Conservation (phyloP, 257 asterid genomes). For the Plectranthus barbatus region DNA sequence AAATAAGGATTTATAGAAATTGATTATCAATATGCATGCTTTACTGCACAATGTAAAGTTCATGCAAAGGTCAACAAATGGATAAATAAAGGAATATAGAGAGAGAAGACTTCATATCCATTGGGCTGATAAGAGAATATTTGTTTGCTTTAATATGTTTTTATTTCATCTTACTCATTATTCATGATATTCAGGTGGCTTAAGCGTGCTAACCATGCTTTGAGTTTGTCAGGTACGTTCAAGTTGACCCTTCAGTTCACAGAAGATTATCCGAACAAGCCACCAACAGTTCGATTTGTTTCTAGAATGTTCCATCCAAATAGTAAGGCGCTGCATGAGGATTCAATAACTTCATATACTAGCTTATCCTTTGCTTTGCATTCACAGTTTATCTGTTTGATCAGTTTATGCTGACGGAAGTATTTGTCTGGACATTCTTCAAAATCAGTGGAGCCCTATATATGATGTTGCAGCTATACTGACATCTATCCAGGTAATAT, state of each 20-base stretch:
- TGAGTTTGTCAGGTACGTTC: constrained; percentile 65
- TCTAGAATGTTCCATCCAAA: constrained; percentile 98
- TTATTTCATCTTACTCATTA: not conserved
- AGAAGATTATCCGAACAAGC: constrained; percentile 95
- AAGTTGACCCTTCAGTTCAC: constrained; percentile 81
- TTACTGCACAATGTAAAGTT: no score
- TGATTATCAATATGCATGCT: no score
- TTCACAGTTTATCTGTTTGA: constrained; percentile 2
- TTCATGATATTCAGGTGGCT: not conserved
- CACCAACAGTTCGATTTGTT: constrained; percentile 83
- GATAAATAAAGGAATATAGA: no score
- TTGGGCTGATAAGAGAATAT: not conserved
- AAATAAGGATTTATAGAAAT: no score
- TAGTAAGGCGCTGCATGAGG: constrained; percentile 47
- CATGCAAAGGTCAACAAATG: no score
- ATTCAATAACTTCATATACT: not conserved
- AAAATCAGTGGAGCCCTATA: constrained; percentile 95
- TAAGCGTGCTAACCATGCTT: constrained; percentile 4
- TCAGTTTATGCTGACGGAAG: constrained; percentile 95
- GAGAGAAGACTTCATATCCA: not conserved
- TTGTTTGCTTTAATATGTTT: not conserved
- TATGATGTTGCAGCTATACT: constrained; percentile 93
- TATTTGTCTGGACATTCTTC: constrained; percentile 90
- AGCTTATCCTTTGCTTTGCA: constrained; percentile 9
- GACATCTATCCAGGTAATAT: constrained; percentile 86